Base-by-base conservation (phyloP, 192 early-diverging fungal genomes). In the Coemansia biformis region DNA sequence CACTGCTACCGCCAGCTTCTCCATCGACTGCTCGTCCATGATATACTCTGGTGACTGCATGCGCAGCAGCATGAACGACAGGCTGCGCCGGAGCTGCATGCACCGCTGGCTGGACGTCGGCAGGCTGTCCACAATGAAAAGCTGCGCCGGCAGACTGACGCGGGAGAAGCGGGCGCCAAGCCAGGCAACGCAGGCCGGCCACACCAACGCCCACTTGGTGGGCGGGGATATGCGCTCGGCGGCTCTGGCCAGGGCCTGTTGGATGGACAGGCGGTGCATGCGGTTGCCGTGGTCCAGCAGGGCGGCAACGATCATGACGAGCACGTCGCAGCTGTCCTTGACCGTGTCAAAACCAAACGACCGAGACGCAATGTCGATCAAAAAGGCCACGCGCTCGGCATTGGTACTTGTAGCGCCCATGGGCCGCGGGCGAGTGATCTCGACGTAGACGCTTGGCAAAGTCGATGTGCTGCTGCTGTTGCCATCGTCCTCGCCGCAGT, bases 81-180 rank as follows among this genome's bases (percentile, higher is more conserved):
- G 46, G 16, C 55, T 58, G 35, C 43, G 55, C 33, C 63, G 54
- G 8, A 66, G 13, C 36, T 66, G 49, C 55, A 66, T 66, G 40
- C 55, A 66, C 38, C 63, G 50, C 45, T 38, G 53, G 33, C 43
- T 66, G 12, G 45, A 31, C n/a, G 35, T 38, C 5, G 63, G 63
- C 15, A 58, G 26, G 30, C 55, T 26, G 34, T 66, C 55, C 9
- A 57, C 45, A 4, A 58, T 26, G 4, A 37, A 38, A 2, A 58
- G 44, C 51, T 48, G 63, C 15, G 48, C 16, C 13, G 30, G 43
- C 30, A 57, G 17, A 23, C 21, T 43, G 16, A 55, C 8, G 23
- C 44, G 46, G 3, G 18, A 18, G 11, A 55, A 29, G 19, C 43
- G 30, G 19, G 11, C 38, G 1, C 48, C 55, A 11, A 66, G 44